Evolutionary conservation across 768 basidiomycete genomes (phyloP).

Genomic region (Scleroderma bovista): DNA sequence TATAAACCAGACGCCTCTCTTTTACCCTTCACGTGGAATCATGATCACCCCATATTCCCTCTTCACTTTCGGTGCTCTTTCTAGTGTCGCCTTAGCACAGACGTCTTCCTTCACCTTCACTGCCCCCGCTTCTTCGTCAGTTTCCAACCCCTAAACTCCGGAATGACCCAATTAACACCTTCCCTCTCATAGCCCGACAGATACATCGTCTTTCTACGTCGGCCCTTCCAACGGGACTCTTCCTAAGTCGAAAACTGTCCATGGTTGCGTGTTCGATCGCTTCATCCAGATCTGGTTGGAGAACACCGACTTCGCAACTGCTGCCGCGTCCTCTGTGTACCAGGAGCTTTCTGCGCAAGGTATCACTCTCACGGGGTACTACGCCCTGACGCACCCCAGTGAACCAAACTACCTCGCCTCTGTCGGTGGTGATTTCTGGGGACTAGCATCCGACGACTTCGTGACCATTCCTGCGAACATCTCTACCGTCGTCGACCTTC

Average conservation of each 20-base stretch:
- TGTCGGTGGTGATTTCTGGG: slow-evolving; percentile 51
- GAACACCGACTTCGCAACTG: slow-evolving; percentile 48
- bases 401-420: slow-evolving; percentile 54
- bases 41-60: background rate
- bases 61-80: background rate
- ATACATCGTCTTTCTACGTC: slow-evolving; percentile 33
- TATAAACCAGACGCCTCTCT: too few relatives aligned
- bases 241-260: slow-evolving; percentile 31
- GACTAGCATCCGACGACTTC: slow-evolving; percentile 37
- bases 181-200: slow-evolving; percentile 20
- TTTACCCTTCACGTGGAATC: background rate
- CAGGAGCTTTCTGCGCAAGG: slow-evolving; percentile 44
- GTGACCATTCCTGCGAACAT: slow-evolving; percentile 38
- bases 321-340: slow-evolving; percentile 24
- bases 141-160: background rate
- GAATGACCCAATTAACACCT: background rate
- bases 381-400: slow-evolving; percentile 51
- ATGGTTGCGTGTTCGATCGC: slow-evolving; percentile 41
- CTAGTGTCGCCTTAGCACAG: background rate
- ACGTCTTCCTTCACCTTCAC: slow-evolving; percentile 19
- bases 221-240: slow-evolving; percentile 41
- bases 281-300: slow-evolving; percentile 59
- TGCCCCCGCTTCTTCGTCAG: slow-evolving; percentile 25
- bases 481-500: slow-evolving; percentile 54
- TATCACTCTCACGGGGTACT: slow-evolving; percentile 42